Base-by-base conservation (phyloP, 306 rosid species). In the Medicago lupulina region DNA sequence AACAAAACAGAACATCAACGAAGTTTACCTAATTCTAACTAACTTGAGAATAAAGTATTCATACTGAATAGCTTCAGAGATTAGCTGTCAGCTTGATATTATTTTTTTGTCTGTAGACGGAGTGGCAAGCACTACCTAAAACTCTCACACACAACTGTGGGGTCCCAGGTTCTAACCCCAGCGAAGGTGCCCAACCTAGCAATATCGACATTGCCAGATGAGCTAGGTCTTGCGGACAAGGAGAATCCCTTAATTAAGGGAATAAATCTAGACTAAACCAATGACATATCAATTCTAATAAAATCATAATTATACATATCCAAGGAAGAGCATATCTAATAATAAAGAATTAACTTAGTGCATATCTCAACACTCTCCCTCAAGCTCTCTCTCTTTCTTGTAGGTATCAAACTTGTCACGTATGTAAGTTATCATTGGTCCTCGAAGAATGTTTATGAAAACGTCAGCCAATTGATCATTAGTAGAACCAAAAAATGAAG, bases 1-100 rank as follows among this genome's bases (percentile, higher is more conserved):
- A 64, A 54, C 68, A 79, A 79, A 79, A 79, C 62, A 54, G 38
- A 72, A 17, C 59, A 72, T 57, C 79, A 54, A 31, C 18, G 10
- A 16, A 70, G 23, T 54, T 28, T 63, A 79, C 19, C 44, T 68
- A 4, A 44, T 64, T 39, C 25, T 3, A 58, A 15, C 67, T 61
- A 58, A 23, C 64, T 23, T 58, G 39, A 58, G 16, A 58, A 58
- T 58, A 58, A 23, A 11, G n/a, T 58, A 23, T 11, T 23, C 9
- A n/a, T 58, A 23, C 38, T 11, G 9, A 58, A 58, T 58, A 58
- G 64, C 64, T 58, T 58, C 1, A 58, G 36, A 23, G 64, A 58
- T 58, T 19, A 19, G 15, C 15, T 19, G 15, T 55, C 34, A 55
- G 15, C 34, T 55, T 21, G 36, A 57, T 57, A 28, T 28, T 28